Base-by-base conservation (phyloP, 192 early-diverging fungal species). In the Entomortierella beljakovae region DNA sequence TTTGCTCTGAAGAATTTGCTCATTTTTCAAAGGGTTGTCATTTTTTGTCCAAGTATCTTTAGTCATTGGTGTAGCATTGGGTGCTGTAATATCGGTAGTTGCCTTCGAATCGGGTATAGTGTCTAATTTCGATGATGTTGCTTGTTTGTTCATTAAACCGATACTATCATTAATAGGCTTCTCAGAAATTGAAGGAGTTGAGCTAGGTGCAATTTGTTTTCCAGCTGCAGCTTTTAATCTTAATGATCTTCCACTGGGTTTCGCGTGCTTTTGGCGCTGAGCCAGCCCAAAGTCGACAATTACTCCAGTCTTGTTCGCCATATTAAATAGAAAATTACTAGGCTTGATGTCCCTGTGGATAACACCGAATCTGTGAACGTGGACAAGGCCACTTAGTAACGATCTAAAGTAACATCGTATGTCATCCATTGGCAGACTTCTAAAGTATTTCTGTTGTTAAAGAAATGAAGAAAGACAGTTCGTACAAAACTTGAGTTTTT, bases 341-440 rank as follows among this genome's bases (percentile, higher is more conserved):
- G 97, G 97, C 69, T 99, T 99, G 63, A 99, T 88, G 64, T 99
- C 97, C 37, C 97, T 84, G 62, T 99, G 97, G 46, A 99, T 87
- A 52, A 96, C 93, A 11, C 84, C 83, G 33, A 87, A 76, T 8
- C 60, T 48, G 66, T 98, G 96, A 6, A 95, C 79, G 56, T 90
- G 84, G n/a, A 80, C 82, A 7, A 98, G 83, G 0, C 90, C 96
- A 10, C 81, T 83, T 16, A 96, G 84, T 16, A 98, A 76, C 0
- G 88, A 88, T 10, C 85, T 81, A 58, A 98, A 83, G 74, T 98
- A 98, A 70, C 83, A 84, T 28, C 86, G 86, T 61, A 96, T 93
- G 40, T 95, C 92, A 20, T 81, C 67, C 61, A 93, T 66, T 1
- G 86, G 82, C 71, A 95, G 66, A 7, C 68, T 63, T 6, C 81